A percentile compares a stretch with the other conserved stretches of the same genome.
phyloP scores from a whole-genome alignment of 495 filamentous ascomycete species.

The Glarea lozoyensis region DNA sequence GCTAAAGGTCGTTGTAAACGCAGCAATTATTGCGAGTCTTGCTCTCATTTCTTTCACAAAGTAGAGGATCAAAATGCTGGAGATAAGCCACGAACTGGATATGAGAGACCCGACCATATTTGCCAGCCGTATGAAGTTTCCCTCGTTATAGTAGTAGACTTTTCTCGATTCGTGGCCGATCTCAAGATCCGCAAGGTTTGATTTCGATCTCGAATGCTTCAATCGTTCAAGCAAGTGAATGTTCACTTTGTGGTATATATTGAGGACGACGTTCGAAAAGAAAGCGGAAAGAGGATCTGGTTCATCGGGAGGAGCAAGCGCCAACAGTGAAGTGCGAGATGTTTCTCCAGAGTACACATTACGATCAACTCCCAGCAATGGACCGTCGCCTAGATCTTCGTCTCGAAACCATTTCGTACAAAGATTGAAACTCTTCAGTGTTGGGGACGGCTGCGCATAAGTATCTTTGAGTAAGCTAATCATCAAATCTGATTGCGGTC shows the following conservation, averaged over 20 bases:
- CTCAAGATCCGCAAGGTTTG: not conserved
- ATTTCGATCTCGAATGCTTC: too few relatives aligned
- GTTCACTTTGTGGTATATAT: not conserved
- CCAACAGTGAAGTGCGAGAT: not conserved
- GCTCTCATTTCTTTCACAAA: conserved; percentile 1
- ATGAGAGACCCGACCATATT: conserved; percentile 4
- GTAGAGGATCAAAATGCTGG: conserved; percentile 1
- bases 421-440: not conserved
- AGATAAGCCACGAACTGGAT: not conserved
- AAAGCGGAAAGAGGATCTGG: conserved; percentile 1
- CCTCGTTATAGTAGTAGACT: not conserved
- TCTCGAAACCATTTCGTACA: not conserved
- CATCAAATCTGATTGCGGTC: not conserved
- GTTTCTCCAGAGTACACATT: not conserved
- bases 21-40: not conserved
- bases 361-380: not conserved
- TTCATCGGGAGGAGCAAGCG: not conserved
- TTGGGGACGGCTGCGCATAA: not conserved
- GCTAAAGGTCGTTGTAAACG: not conserved
- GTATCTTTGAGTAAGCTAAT: not conserved
- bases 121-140: conserved; percentile 1
- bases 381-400: not conserved
- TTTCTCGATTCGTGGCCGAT: not conserved
- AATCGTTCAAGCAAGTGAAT: not conserved
- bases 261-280: not conserved